phyloP scores from a whole-genome alignment of 176 grass and related monocot genomes.

The Puccinellia tenuiflora region DNA sequence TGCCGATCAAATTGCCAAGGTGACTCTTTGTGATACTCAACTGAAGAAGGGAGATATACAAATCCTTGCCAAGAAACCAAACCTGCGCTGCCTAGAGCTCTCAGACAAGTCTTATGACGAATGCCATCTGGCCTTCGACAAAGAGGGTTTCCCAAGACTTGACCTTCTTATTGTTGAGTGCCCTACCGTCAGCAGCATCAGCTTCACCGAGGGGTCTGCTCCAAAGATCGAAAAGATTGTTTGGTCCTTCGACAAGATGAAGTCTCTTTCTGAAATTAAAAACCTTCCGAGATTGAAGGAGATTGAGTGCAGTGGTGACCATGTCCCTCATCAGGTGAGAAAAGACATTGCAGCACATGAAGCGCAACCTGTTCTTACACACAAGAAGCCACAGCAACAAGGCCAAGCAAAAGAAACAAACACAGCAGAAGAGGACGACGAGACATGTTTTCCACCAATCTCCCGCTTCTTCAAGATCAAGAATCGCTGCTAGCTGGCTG shows the following conservation, averaged over 20 bases:
- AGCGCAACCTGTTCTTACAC: background rate
- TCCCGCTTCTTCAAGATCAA: background rate
- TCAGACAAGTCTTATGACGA: background rate
- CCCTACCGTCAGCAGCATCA: background rate
- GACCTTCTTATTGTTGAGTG: background rate
- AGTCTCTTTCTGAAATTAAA: background rate
- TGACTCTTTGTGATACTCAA: background rate
- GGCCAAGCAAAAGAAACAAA: background rate
- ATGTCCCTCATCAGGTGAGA: background rate
- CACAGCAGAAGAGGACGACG: background rate
- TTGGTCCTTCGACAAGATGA: background rate
- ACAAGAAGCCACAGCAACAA: background rate
- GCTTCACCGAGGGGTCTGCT: background rate
- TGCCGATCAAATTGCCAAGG: background rate
- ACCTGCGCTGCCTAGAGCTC: background rate
- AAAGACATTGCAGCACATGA: background rate
- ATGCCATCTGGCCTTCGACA: background rate
- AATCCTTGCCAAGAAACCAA: background rate
- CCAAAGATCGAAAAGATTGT: background rate
- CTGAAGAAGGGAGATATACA: background rate
- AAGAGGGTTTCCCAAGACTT: background rate
- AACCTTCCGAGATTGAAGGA: background rate
- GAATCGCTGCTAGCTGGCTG: background rate
- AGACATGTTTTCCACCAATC: background rate
- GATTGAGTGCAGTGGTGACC: background rate